A percentile compares a stretch with the other conserved stretches of the same genome.
Conservation (phyloP, 2,329 filamentous ascomycete species). For the Chrysoporthe puriensis region DNA sequence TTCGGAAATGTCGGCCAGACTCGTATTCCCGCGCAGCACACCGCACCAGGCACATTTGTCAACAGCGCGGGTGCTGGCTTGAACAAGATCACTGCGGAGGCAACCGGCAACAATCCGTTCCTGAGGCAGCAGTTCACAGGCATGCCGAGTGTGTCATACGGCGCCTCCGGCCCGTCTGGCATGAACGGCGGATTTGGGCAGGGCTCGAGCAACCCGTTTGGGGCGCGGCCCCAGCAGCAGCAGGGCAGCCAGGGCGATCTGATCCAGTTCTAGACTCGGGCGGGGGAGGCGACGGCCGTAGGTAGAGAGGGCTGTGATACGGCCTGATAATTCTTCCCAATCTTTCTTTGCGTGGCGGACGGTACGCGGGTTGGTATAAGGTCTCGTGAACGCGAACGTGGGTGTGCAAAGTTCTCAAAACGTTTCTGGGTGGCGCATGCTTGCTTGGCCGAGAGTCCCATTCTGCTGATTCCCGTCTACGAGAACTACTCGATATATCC, state of each 20-base stretch:
- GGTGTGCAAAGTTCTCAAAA: constrained; percentile 15
- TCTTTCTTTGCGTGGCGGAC: not conserved
- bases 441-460: constrained; percentile 14
- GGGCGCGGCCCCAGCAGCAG: constrained; percentile 55
- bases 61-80: constrained; percentile 90
- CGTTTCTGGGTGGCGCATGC: constrained; percentile 24
- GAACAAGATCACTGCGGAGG: constrained; percentile 68
- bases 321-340: constrained; percentile 4
- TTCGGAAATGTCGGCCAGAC: constrained; percentile 97
- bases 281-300: not conserved
- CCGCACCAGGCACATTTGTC: constrained; percentile 92
- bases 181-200: constrained; percentile 53
- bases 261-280: constrained; percentile 59
- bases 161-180: constrained; percentile 59
- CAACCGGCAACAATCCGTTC: constrained; percentile 89
- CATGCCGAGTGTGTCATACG: constrained; percentile 64
- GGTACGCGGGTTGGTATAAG: constrained; percentile 7
- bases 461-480: constrained; percentile 18
- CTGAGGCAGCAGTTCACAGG: constrained; percentile 82
- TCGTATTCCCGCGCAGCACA: constrained; percentile 95
- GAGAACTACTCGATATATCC: constrained; percentile 22
- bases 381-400: constrained; percentile 1
- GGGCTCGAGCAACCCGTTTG: constrained; percentile 61
- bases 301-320: not conserved
- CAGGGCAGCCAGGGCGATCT: constrained; percentile 52